Base-by-base conservation (phyloP, 1,284 basidiomycete species). In the Leccinum pachyderme region DNA sequence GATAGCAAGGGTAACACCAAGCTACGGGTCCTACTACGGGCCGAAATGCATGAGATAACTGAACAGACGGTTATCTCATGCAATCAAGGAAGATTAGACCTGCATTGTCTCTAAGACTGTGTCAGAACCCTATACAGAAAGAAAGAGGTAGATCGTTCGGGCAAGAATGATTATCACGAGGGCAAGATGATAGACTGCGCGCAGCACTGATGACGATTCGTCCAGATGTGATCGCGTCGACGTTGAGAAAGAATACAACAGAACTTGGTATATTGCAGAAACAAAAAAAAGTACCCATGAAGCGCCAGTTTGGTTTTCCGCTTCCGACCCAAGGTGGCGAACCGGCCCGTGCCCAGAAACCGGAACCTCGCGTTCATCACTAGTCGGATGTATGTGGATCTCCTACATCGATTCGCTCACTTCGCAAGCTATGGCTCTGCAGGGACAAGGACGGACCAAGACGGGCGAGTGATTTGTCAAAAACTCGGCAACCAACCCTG, bases 291-390 rank as follows among this genome's bases (percentile, higher is more conserved):
- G 37, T 32, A 46, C 51, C 37, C 24, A 32, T 18, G 3, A 11
- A 15, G 47, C 45, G 51, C 35, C 49, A 44, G 31, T 43, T 28
- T 29, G 48, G 47, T 62, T 65, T 69, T 60, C 63, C 63, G 64
- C 61, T 61, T 65, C 63, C 56, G 55, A 68, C 62, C 27, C 43
- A 49, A 27, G 29, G 39, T 61, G 61, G 55, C 50, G 46, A 52
- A 49, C 53, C 49, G 47, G 24, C 55, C 11, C 37, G 18, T 41
- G 46, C 27, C 41, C 39, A 46, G 13, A 37, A 52, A 49, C 47
- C 62, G 54, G 55, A 61, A 47, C 56, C 52, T 54, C 39, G 51
- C 62, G 48, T 45, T 41, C 54, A 58, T 52, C 56, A 49, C 57
- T 39, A 37, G 51, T 28, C 57, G 15, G 49, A 54, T 49, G 41